Conservation (phyloP, 2,329 filamentous ascomycete genomes). For the Epichloe bromicola region DNA sequence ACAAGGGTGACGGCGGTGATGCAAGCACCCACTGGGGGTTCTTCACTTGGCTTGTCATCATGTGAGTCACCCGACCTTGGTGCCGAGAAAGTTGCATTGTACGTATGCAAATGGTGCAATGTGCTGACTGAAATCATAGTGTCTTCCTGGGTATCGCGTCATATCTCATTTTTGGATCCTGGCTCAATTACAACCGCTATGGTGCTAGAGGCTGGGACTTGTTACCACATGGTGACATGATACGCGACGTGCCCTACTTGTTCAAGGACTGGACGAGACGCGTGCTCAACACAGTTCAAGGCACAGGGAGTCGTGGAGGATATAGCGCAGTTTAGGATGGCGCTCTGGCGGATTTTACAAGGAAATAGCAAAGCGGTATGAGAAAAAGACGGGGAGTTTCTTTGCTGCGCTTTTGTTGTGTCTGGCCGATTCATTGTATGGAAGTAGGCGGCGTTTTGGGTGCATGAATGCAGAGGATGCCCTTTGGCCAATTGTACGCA, state of each 20-base stretch:
- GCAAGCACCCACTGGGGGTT: slow-evolving; percentile 72
- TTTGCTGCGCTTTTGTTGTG: neutral
- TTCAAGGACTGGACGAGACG: slow-evolving; percentile 76
- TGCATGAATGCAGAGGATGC: slow-evolving; percentile 11
- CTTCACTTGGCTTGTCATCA: slow-evolving; percentile 92
- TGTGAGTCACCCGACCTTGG: slow-evolving; percentile 47
- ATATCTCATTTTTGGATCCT: slow-evolving; percentile 95
- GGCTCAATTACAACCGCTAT: slow-evolving; percentile 97
- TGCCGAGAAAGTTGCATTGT: neutral
- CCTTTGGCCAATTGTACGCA: slow-evolving; percentile 15
- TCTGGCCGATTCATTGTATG: neutral
- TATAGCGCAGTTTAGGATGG: slow-evolving; percentile 73
- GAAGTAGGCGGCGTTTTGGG: slow-evolving; percentile 13
- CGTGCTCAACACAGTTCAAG: slow-evolving; percentile 73
- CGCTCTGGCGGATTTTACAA: neutral
- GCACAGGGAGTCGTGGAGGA: slow-evolving; percentile 70
- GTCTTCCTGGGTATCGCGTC: slow-evolving; percentile 72
- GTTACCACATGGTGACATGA: slow-evolving; percentile 80
- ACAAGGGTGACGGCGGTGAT: slow-evolving; percentile 29
- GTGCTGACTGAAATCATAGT: slow-evolving; percentile 29
- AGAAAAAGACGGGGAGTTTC: neutral
- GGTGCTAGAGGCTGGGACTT: slow-evolving; percentile 92
- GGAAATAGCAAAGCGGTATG: neutral
- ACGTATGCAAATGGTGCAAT: too few species aligned
- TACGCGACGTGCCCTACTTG: slow-evolving; percentile 85